phyloP scores from a whole-genome alignment of 2,329 filamentous ascomycete species.

The Trichoderma aggressivum region DNA sequence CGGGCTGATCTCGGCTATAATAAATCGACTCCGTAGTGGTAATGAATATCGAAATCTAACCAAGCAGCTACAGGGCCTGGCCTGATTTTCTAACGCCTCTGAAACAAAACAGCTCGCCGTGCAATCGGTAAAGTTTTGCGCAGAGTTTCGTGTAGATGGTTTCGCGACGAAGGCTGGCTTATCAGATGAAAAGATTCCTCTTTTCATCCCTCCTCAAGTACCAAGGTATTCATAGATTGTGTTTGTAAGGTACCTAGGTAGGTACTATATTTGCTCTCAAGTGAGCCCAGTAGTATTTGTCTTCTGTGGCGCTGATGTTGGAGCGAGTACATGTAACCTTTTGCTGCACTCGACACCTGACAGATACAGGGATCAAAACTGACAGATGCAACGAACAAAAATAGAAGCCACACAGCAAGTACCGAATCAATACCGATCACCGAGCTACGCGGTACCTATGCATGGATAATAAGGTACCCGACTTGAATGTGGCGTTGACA shows the following conservation, averaged over 20 bases:
- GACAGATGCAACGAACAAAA: background rate
- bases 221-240: background rate
- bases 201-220: background rate
- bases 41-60: conserved; percentile 18
- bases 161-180: background rate
- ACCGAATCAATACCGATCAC: background rate
- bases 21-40: conserved; percentile 3
- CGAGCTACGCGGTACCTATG: background rate
- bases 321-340: background rate
- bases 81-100: background rate
- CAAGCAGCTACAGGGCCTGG: background rate
- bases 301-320: background rate
- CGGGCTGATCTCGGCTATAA: conserved; percentile 16
- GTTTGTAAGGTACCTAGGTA: too few species aligned
- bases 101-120: conserved; percentile 6
- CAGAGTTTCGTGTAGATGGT: background rate
- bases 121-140: background rate
- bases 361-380: background rate
- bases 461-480: background rate
- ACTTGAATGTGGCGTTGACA: background rate
- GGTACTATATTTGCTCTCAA: background rate
- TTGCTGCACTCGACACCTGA: background rate
- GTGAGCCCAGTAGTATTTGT: background rate
- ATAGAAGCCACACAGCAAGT: background rate
- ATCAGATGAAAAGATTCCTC: background rate